phyloP scores from a whole-genome alignment of 2,329 filamentous ascomycete genomes.

The Anisogramma anomala region DNA sequence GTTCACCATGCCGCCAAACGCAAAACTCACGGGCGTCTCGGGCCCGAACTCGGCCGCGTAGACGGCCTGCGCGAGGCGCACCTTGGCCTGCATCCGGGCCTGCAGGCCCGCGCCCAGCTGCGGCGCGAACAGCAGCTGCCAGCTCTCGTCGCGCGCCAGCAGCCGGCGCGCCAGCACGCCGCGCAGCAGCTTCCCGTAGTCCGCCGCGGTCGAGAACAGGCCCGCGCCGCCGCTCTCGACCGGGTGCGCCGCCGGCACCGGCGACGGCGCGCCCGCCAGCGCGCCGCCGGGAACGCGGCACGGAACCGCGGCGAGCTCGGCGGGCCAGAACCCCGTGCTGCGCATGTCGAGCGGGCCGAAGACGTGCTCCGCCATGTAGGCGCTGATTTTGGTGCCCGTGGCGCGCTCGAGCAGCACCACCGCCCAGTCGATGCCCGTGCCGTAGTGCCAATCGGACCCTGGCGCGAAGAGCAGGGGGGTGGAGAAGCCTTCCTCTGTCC shows the following conservation, averaged over 20 bases:
- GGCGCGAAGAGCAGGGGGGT: constrained; percentile 23
- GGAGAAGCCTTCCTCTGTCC: constrained; percentile 16
- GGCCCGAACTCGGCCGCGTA: constrained; percentile 2
- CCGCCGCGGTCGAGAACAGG: constrained; percentile 13
- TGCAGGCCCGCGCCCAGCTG: constrained; percentile 15
- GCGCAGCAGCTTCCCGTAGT: constrained; percentile 17
- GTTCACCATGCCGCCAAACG: constrained; percentile 10
- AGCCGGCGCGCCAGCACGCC: constrained; percentile 10
- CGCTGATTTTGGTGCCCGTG: constrained; percentile 16
- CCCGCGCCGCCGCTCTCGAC: constrained; percentile 21
- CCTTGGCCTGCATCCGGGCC: constrained; percentile 10
- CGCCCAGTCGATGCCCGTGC: constrained; percentile 22
- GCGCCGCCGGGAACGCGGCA: background rate
- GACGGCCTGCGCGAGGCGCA: background rate
- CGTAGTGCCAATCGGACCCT: constrained; percentile 21
- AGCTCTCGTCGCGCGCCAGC: constrained; percentile 13
- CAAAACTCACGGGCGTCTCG: constrained; percentile 1
- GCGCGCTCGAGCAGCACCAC: constrained; percentile 19
- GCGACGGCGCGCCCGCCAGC: background rate
- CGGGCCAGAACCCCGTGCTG: constrained; percentile 19
- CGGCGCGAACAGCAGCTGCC: constrained; percentile 16
- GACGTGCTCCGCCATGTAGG: constrained; percentile 18
- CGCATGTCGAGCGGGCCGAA: constrained; percentile 15
- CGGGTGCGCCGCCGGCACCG: constrained; percentile 3
- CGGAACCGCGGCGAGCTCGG: background rate